Base-by-base conservation (phyloP, 805 yeast genomes). In the Priceomyces castillae region DNA sequence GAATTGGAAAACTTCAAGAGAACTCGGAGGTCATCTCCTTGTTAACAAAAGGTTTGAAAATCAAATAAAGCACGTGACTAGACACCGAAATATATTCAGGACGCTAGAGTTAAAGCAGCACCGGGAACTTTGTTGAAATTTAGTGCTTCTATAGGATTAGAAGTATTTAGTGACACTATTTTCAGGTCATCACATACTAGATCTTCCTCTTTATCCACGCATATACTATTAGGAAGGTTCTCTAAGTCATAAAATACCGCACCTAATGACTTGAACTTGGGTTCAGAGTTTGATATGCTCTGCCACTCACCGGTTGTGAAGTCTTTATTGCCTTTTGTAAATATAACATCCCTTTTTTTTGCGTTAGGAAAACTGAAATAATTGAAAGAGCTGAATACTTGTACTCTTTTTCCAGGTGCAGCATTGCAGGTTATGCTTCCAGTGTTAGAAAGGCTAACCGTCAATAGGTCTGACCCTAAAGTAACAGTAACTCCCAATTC, bases 391-490 rank as follows among this genome's bases (percentile, higher is more conserved):
- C 50, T 48, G 30, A 57, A 53, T 7, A 58, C 51, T 37, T 57
- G 62, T 17, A 50, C 50, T 16, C 36, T 49, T 26, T 37, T 38
- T 9, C 56, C 56, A 1, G 58, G 53, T 4, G 39, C 42, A 4
- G 49, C 46, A 17, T 42, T 46, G 26, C 63, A 58, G 2, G 47
- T 40, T 9, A 57, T 41, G 9, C 50, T 19, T 6, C 59, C 59
- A 4, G 53, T 35, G 30, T 36, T 37, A n/a, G 49, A 19, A 33
- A 42, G 33, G 11, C 43, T 14, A 7, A 51, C 14, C 7, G 49
- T 28, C n/a, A 53, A 33, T 17, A 42, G 42, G 15, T 49, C 51
- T n/a, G 42, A 34, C 2, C 42, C 46, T 1, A 41, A 43, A 3
- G 50, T 20, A 4, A 51, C 14, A 12, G 50, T 28, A 5, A 40